These are phyloP conservation scores for Teratosphaeria viscida DNA, from an alignment of 2,329 filamentous ascomycete genomes.

Conservation along the genomic window DNA sequence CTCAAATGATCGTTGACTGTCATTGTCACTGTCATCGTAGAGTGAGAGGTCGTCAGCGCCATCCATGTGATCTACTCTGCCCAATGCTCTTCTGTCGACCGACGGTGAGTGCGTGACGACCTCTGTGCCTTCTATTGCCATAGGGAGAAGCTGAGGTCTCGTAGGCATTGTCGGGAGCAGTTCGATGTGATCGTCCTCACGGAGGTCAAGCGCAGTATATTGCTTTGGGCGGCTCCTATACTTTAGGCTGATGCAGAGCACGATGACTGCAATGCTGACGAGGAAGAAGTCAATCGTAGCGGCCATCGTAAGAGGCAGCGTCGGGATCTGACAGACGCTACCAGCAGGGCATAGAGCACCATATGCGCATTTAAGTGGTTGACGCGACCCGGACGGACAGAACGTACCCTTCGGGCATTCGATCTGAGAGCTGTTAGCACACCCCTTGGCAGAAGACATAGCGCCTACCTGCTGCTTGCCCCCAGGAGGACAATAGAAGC, in stretches of 20 bases:
- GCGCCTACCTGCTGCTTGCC: constrained; percentile 26
- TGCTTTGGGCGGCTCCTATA: constrained; percentile 22
- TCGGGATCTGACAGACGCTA: constrained; percentile 32
- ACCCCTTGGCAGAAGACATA: not conserved
- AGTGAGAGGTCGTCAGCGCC: constrained; percentile 21
- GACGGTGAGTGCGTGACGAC: constrained; percentile 1
- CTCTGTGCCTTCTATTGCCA: constrained; percentile 1
- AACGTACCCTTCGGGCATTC: constrained; percentile 40
- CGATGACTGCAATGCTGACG: constrained; percentile 26
- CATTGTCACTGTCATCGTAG: constrained; percentile 18
- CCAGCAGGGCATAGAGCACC: constrained; percentile 39
- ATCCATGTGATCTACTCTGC: constrained; percentile 18
- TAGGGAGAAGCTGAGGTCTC: constrained; percentile 12
- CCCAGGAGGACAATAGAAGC: constrained; percentile 43
- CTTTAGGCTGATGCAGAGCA: constrained; percentile 27
- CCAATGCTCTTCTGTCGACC: constrained; percentile 13
- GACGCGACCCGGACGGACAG: constrained; percentile 41
- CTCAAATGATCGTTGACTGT: constrained; percentile 5
- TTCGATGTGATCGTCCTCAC: constrained; percentile 19
- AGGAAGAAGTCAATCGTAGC: constrained; percentile 36
- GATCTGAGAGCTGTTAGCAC: not conserved
- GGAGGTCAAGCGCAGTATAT: constrained; percentile 11
- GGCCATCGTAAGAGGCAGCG: constrained; percentile 36
- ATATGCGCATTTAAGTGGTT: constrained; percentile 38
- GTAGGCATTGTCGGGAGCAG: constrained; percentile 26